Conservation (phyloP, 2,329 filamentous ascomycete species). For the Blastomyces parvus region DNA sequence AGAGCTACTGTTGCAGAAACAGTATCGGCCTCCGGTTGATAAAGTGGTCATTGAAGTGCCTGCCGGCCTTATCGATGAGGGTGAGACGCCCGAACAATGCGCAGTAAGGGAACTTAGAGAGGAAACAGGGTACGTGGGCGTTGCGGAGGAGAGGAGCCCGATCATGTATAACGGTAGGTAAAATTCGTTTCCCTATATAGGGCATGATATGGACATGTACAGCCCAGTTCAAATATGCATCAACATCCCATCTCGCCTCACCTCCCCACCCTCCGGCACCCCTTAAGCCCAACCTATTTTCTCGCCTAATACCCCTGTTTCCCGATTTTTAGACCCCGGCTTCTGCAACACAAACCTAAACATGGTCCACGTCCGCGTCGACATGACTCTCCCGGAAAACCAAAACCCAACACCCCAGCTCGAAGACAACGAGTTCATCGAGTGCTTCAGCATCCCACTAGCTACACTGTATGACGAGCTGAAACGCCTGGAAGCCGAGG, state of each 20-base stretch:
- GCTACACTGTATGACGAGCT: constrained; percentile 56
- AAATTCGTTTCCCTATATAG: neutral
- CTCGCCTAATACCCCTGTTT: neutral
- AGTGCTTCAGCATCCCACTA: constrained; percentile 62
- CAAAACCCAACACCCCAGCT: constrained; percentile 58
- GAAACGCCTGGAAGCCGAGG: constrained; percentile 56
- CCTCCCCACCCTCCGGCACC: neutral
- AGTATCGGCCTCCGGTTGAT: constrained; percentile 52
- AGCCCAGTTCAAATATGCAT: neutral
- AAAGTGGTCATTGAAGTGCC: constrained; percentile 52
- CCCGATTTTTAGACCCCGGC: constrained; percentile 33
- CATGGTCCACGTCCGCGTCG: constrained; percentile 61
- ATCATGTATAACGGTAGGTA: constrained; percentile 40
- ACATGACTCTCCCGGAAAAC: constrained; percentile 60
- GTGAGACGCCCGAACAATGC: constrained; percentile 47
- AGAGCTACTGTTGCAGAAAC: constrained; percentile 46
- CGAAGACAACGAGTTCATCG: constrained; percentile 75
- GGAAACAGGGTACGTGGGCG: constrained; percentile 53
- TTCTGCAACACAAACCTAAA: constrained; percentile 43
- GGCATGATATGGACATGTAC: neutral
- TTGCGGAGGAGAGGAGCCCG: constrained; percentile 33
- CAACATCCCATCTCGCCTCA: neutral
- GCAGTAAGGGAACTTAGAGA: constrained; percentile 51
- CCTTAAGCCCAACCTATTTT: too few relatives aligned
- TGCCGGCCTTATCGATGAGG: constrained; percentile 50